These are phyloP conservation scores for Nemania diffusa DNA, from an alignment of 2,329 filamentous ascomycete species.

Conservation along the genomic window DNA sequence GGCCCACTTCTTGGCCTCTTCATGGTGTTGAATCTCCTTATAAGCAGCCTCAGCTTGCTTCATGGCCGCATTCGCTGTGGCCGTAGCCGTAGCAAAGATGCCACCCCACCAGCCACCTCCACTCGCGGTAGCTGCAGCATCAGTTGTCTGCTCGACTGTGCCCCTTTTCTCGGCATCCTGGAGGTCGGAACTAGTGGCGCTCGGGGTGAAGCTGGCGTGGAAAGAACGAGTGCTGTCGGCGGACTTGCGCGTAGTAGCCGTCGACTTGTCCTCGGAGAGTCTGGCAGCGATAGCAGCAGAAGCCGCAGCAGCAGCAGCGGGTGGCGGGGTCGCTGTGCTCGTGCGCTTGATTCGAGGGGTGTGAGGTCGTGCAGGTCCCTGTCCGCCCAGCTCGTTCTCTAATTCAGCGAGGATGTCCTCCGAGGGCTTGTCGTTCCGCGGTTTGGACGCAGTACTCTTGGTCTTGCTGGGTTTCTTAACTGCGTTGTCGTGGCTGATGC, in stretches of 20 bases:
- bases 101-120: conserved; percentile 92
- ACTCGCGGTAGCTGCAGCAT: conserved; percentile 42
- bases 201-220: conserved; percentile 77
- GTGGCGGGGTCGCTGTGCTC: conserved; percentile 60
- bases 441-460: conserved; percentile 61
- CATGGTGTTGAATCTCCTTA: conserved; percentile 94
- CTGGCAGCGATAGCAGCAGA: conserved; percentile 62
- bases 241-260: conserved; percentile 70
- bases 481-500: conserved; percentile 64
- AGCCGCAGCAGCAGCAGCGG: conserved; percentile 59
- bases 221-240: conserved; percentile 79
- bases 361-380: conserved; percentile 79
- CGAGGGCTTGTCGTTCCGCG: conserved; percentile 56
- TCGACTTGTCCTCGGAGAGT: conserved; percentile 72
- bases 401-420: conserved; percentile 89
- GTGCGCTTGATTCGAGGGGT: conserved; percentile 76
- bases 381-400: conserved; percentile 77
- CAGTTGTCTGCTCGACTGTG: conserved; percentile 55
- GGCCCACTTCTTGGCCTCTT: conserved; percentile 96
- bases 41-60: conserved; percentile 94
- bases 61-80: conserved; percentile 74
- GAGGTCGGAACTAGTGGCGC: conserved; percentile 70
- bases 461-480: conserved; percentile 63
- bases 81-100: conserved; percentile 78
- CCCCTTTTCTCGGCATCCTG: conserved; percentile 67